Percentiles rank a stretch among this genome's conserved stretches.
Conservation (phyloP, 352 stramenopile species). For the Lagenidium sp. region DNA sequence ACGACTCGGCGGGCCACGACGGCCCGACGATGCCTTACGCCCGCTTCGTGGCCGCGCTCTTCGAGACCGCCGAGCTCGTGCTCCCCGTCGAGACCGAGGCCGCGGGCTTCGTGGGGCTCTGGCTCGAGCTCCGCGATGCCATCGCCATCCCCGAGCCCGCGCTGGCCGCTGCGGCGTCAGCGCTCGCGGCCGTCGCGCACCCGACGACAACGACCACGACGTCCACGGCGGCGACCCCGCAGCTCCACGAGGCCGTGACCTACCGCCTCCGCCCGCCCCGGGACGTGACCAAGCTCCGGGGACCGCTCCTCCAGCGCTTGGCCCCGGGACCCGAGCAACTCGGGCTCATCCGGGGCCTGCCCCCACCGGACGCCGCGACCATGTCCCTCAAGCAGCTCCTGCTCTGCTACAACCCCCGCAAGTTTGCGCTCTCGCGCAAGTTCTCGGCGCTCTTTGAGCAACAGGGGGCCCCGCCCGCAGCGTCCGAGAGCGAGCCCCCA, state of each 20-base stretch:
- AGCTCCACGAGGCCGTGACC: slow-evolving; percentile 5
- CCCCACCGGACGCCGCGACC: slow-evolving; percentile 28
- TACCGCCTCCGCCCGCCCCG: slow-evolving; percentile 24
- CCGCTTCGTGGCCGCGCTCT: slow-evolving; percentile 46
- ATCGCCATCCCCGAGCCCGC: slow-evolving; percentile 14
- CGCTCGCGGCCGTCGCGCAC: too few species aligned
- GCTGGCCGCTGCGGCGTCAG: too few species aligned
- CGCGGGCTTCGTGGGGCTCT: slow-evolving; percentile 34
- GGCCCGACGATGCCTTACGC: slow-evolving; percentile 20
- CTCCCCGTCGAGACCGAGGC: slow-evolving; percentile 46
- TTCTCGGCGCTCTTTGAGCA: slow-evolving; percentile 31
- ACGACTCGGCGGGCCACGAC: slow-evolving; percentile 23
- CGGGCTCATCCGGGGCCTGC: slow-evolving; percentile 29
- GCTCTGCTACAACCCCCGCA: slow-evolving; percentile 60
- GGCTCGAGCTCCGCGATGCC: slow-evolving; percentile 41
- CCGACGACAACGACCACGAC: too few species aligned
- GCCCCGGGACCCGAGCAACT: slow-evolving; percentile 36
- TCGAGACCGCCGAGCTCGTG: slow-evolving; percentile 52
- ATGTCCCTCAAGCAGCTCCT: slow-evolving; percentile 77
- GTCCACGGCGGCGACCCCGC: neutral
- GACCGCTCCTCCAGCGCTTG: slow-evolving; percentile 44
- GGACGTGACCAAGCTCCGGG: slow-evolving; percentile 40
- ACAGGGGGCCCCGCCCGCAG: neutral
- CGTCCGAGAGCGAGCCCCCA: neutral
- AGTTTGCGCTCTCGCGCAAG: slow-evolving; percentile 54